Evolutionary conservation across 2,329 filamentous ascomycete species (phyloP).

Genomic region (Ilyonectria destructans): DNA sequence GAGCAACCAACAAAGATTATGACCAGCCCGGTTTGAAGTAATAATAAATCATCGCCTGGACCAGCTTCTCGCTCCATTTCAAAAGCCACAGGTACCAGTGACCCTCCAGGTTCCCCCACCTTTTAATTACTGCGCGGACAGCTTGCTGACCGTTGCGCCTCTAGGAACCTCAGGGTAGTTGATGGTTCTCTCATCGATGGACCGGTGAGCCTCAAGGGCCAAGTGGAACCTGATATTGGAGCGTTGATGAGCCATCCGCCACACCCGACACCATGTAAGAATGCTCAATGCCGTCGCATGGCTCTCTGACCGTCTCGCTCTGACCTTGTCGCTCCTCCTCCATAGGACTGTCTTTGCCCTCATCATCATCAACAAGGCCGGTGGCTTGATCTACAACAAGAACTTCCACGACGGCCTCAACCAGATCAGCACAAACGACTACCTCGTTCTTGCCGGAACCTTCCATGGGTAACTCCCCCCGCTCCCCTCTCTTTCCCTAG

Average conservation of each 20-base stretch:
- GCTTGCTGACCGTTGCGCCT: constrained; percentile 10
- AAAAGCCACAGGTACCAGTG: background rate
- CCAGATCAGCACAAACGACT: constrained; percentile 95
- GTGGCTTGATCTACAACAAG: constrained; percentile 95
- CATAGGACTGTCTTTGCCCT: constrained; percentile 93
- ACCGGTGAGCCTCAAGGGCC: constrained; percentile 43
- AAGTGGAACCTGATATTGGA: constrained; percentile 32
- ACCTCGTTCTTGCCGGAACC: constrained; percentile 95
- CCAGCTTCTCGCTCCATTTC: background rate
- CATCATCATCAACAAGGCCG: constrained; percentile 99
- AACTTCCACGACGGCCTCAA: constrained; percentile 91
- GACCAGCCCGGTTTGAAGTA: background rate
- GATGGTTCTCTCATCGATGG: constrained; percentile 40
- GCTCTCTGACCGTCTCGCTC: background rate
- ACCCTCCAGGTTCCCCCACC: background rate
- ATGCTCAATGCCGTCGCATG: background rate
- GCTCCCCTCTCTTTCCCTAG: constrained; percentile 27
- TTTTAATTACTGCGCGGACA: background rate
- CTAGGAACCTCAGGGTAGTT: constrained; percentile 25
- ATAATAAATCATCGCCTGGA: background rate
- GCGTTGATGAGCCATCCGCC: constrained; percentile 26
- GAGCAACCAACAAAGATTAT: background rate
- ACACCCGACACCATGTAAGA: constrained; percentile 41
- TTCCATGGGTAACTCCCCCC: constrained; percentile 83
- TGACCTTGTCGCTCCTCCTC: constrained; percentile 25